Base-by-base conservation (phyloP, 208 protist species). In the Leptomonas seymouri region DNA sequence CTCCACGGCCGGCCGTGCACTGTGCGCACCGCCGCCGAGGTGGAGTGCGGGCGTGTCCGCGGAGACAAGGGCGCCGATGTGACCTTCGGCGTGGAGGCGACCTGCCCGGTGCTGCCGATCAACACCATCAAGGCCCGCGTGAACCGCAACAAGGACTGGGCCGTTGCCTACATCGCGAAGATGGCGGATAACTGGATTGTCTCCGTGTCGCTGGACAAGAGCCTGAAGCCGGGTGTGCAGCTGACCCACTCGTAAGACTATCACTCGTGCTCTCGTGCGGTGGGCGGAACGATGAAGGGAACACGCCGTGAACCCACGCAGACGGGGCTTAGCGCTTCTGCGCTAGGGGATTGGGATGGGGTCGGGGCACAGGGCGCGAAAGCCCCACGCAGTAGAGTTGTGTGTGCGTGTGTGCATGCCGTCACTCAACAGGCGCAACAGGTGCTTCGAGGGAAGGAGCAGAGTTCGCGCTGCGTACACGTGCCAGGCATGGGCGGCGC, bases 81-180 rank as follows among this genome's bases (percentile, higher is more conserved):
- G 28, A 81, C 72, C 18, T 28, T 82, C 18, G 90, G 85, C 41
- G 11, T 81, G 2, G 84, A 92, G 80, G 60, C 76, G 27, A 67
- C 59, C 53, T 95, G 85, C 74, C 69, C 80, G 39, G 42, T 89
- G 25, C 55, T 81, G 31, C 86, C 82, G 59, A 72, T 64, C n/a
- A 92, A 95, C 78, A 78, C 77, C 11, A 59, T 95, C 64, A 91
- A 93, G 78, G 81, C 82, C 11, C 78, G 80, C 36, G 64, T 93
- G 48, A 81, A 89, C 79, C 74, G 77, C 50, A 74, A 82, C 44
- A 71, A 64, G 68, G 76, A 87, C 27, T 93, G 87, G 87, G 80
- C 78, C 27, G 67, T 85, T 14, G 28, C 80, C 18, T 95, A 93
- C 81, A 83, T 92, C 23, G 76, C 72, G 16, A 86, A 79, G 66